These are phyloP conservation scores for Termitomyces sp. DNA, from an alignment of 768 basidiomycete species.

Conservation along the genomic window DNA sequence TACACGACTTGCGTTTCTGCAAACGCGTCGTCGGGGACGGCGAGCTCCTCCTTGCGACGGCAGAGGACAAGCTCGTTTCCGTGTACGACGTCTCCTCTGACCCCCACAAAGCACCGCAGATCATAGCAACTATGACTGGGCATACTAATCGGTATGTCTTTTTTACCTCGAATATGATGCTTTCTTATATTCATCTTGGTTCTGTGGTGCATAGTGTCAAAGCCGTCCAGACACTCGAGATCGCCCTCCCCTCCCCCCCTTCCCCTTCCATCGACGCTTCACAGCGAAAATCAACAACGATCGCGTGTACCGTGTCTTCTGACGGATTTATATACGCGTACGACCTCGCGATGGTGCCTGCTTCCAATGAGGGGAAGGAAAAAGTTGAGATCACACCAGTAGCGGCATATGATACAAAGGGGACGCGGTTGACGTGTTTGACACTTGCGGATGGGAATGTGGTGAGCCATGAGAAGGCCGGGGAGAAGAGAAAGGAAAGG, in stretches of 20 bases:
- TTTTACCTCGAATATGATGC: too few relatives aligned
- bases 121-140: constrained; percentile 73
- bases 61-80: constrained; percentile 86
- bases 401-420: constrained; percentile 18
- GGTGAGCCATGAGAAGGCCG: constrained; percentile 8
- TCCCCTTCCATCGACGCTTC: constrained; percentile 14
- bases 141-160: constrained; percentile 77
- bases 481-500: constrained; percentile 20
- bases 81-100: constrained; percentile 61
- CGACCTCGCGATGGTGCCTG: constrained; percentile 53
- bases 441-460: constrained; percentile 28
- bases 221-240: constrained; percentile 61
- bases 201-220: constrained; percentile 55
- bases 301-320: constrained; percentile 78
- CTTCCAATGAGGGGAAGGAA: constrained; percentile 6
- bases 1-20: constrained; percentile 82
- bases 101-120: constrained; percentile 36
- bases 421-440: constrained; percentile 21
- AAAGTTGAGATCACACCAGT: constrained; percentile 18
- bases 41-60: constrained; percentile 76
- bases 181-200: background rate
- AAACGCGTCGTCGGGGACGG: constrained; percentile 47
- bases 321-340: constrained; percentile 83
- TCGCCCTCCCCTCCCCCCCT: constrained; percentile 45
- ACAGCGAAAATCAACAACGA: constrained; percentile 42